Evolutionary conservation across 208 protist genomes (phyloP).

Genomic region (Leishmania tarentolae): DNA sequence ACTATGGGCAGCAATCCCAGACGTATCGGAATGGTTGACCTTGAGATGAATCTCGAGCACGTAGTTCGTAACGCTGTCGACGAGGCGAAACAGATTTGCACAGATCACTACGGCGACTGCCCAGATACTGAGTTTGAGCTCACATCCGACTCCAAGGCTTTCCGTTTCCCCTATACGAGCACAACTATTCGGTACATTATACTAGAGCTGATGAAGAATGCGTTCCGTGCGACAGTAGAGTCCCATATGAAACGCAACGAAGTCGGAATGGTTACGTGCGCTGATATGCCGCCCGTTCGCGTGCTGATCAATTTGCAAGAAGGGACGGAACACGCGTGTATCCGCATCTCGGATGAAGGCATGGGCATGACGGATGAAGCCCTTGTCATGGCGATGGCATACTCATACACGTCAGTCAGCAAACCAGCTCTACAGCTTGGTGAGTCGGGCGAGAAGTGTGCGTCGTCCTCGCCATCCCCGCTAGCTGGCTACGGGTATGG

Average conservation of each 20-base stretch:
- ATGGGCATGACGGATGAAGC: slow-evolving; percentile 78
- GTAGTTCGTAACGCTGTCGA: slow-evolving; percentile 84
- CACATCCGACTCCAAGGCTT: slow-evolving; percentile 55
- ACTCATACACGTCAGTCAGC: slow-evolving; percentile 93
- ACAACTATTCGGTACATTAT: slow-evolving; percentile 95
- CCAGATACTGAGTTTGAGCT: slow-evolving; percentile 87
- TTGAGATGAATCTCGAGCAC: slow-evolving; percentile 84
- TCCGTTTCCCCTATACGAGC: slow-evolving; percentile 92
- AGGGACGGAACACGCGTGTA: slow-evolving; percentile 76
- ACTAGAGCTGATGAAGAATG: slow-evolving; percentile 96
- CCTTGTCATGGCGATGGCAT: slow-evolving; percentile 88
- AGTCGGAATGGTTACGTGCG: slow-evolving; percentile 68
- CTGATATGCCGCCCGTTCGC: slow-evolving; percentile 80
- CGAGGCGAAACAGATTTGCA: slow-evolving; percentile 92
- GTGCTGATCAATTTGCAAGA: slow-evolving; percentile 79
- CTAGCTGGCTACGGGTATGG: slow-evolving; percentile 96
- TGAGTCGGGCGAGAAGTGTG: slow-evolving; percentile 21
- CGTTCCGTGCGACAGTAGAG: slow-evolving; percentile 90
- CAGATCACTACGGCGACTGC: slow-evolving; percentile 86
- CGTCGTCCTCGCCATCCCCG: slow-evolving; percentile 39
- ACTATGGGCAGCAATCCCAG: slow-evolving; percentile 28
- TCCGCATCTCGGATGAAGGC: slow-evolving; percentile 86
- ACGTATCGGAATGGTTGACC: slow-evolving; percentile 82
- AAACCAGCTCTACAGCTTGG: slow-evolving; percentile 51
- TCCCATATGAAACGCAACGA: slow-evolving; percentile 77